A percentile compares a stretch with the other conserved stretches of the same genome.
Conservation (phyloP, 805 yeast genomes). For the Wickerhamiella slavikovae region DNA sequence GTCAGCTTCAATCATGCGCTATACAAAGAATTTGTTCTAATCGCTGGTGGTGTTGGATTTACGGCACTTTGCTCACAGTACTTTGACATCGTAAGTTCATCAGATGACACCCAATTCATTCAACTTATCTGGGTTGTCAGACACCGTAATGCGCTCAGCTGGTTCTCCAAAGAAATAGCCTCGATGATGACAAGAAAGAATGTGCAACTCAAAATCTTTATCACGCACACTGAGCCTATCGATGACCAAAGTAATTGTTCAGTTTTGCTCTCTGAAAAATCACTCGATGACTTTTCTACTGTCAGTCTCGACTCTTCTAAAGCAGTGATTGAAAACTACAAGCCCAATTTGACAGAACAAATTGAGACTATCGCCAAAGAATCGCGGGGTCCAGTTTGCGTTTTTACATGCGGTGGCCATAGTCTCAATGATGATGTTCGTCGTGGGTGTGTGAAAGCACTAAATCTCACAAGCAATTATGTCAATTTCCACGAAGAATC, state of each 20-base stretch:
- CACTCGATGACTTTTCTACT: neutral
- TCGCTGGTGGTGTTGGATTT: slow-evolving; percentile 45
- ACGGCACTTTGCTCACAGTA: slow-evolving; percentile 24
- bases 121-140: slow-evolving; percentile 50
- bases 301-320: neutral
- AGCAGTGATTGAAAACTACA: neutral
- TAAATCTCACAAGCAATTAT: slow-evolving; percentile 3
- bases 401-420: slow-evolving; percentile 7
- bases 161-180: slow-evolving; percentile 25
- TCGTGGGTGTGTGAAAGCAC: slow-evolving; percentile 2
- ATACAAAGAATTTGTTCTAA: slow-evolving; percentile 21
- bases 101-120: slow-evolving; percentile 17
- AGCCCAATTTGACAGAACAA: slow-evolving; percentile 1
- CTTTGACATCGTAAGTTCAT: slow-evolving; percentile 4
- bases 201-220: slow-evolving; percentile 1
- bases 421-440: slow-evolving; percentile 6
- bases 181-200: slow-evolving; percentile 8
- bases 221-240: neutral
- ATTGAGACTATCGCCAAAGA: slow-evolving; percentile 1
- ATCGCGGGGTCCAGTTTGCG: slow-evolving; percentile 4
- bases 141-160: slow-evolving; percentile 28
- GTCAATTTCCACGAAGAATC: slow-evolving; percentile 7
- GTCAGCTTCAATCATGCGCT: slow-evolving; percentile 12
- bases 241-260: neutral
- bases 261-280: neutral